Conservation (phyloP, 129 eudicot genomes). For the Glebionis coronaria region DNA sequence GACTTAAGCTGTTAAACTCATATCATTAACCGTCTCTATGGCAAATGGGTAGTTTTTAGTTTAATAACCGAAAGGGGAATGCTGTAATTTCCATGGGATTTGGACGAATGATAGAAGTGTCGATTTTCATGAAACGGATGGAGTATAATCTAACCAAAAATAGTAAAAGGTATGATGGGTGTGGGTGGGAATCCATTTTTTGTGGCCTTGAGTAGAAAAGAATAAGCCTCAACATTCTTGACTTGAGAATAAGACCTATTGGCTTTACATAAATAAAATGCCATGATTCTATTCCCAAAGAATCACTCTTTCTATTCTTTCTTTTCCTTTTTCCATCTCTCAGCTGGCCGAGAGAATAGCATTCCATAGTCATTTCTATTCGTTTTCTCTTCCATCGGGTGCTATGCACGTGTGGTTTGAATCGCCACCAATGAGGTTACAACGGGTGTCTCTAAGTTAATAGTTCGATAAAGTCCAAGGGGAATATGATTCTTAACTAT, state of each 20-base stretch:
- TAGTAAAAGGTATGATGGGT: conserved; percentile 34
- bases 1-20: neutral
- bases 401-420: conserved; percentile 32
- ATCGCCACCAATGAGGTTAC: conserved; percentile 19
- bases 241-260: conserved; percentile 41
- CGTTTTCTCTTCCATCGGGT: conserved; percentile 33
- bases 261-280: conserved; percentile 67
- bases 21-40: neutral
- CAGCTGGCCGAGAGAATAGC: conserved; percentile 29
- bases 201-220: conserved; percentile 63
- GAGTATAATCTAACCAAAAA: conserved; percentile 38
- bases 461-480: conserved; percentile 29
- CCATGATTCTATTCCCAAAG: conserved; percentile 64
- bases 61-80: conserved; percentile 12
- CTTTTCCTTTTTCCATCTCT: conserved; percentile 32
- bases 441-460: conserved; percentile 25
- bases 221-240: conserved; percentile 65
- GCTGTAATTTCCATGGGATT: conserved; percentile 16
- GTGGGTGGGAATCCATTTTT: conserved; percentile 73
- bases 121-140: conserved; percentile 25
- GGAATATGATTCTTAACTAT: conserved; percentile 40
- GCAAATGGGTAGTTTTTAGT: conserved; percentile 7
- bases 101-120: neutral
- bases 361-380: conserved; percentile 78
- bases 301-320: conserved; percentile 28